Evolutionary conservation across 805 yeast species (phyloP).

Genomic region (Cyberlindnera sargentensis): DNA sequence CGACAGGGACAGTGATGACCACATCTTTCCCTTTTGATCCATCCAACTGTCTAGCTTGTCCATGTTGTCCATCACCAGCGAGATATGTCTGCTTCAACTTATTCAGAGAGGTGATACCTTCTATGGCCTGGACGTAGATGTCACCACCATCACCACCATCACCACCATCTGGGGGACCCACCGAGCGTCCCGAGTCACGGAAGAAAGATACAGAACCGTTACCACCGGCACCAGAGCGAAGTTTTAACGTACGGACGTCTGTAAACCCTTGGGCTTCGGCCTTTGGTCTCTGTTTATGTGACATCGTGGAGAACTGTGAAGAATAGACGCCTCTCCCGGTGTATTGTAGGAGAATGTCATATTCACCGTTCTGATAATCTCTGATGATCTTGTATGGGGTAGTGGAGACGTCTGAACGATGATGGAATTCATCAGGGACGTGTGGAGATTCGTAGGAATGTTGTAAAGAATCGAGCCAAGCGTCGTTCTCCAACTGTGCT

Average conservation of each 20-base stretch:
- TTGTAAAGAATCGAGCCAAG: constrained; percentile 29
- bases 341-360: constrained; percentile 9
- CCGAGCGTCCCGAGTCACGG: constrained; percentile 75
- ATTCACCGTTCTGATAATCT: constrained; percentile 4
- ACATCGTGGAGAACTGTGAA: constrained; percentile 32
- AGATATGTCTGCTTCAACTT: constrained; percentile 57
- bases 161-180: constrained; percentile 98
- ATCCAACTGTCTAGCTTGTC: constrained; percentile 71
- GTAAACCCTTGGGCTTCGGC: constrained; percentile 39
- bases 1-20: constrained; percentile 82
- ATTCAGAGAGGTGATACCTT: constrained; percentile 65
- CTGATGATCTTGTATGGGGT: constrained; percentile 4
- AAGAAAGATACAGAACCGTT: constrained; percentile 80
- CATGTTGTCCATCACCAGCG: constrained; percentile 68
- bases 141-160: constrained; percentile 96
- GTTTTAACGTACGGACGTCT: constrained; percentile 62
- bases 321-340: constrained; percentile 13
- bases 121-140: constrained; percentile 74
- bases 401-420: not conserved
- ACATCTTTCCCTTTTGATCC: constrained; percentile 82
- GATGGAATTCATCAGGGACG: not conserved
- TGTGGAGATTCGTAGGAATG: not conserved
- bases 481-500: constrained; percentile 34
- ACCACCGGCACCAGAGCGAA: constrained; percentile 82
- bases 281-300: constrained; percentile 35